Base-by-base conservation (phyloP, 352 stramenopile genomes). In the Globisporangium cederbergense region DNA sequence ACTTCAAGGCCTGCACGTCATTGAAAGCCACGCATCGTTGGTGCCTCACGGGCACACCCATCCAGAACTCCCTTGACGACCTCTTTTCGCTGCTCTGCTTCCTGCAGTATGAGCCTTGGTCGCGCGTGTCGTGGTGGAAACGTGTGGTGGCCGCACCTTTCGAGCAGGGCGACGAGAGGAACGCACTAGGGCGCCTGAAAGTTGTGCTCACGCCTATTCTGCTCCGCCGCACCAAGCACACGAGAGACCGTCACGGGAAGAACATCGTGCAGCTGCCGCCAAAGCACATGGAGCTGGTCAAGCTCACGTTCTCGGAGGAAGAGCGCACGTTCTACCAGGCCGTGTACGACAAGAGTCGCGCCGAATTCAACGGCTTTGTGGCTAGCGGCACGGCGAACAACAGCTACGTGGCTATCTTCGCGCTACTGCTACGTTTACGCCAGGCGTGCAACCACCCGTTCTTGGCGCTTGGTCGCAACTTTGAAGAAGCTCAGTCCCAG, bases 401-500 rank as follows among this genome's bases (percentile, higher is more conserved):
- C 18, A 96, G 85, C 61, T 97, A 97, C 62, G 78, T 95, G 6
- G 87, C 82, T 16, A 97, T 97, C 62, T 93, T 97, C 38, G 86
- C 89, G 20, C 71, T 97, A 28, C 68, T 97, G 51, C 58, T 97
- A 51, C 81, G 89, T 1, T 77, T 97, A 6, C 86, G 91, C 8
- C 91, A 97, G 74, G 91, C 91, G 14, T 97, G 91, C 50, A 75
- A 97, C 74, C 89, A 97, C 57, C 91, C 91, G 34, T 88, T 96
- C 47, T 74, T 97, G 3, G 89, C 90, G 1, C 71, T 96, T 2
- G 83, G 86, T 13, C 79, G 85, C 30, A 66, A 90, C 58, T 76
- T 82, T 10, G 74, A 93, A 34, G 70, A 87, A 56, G 68, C 69
- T 9, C 59, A 76, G 45, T 56, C 58, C 38, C 42, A 60, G 14